Base-by-base conservation (phyloP, 352 stramenopile genomes). In the Pythium brassicae region DNA sequence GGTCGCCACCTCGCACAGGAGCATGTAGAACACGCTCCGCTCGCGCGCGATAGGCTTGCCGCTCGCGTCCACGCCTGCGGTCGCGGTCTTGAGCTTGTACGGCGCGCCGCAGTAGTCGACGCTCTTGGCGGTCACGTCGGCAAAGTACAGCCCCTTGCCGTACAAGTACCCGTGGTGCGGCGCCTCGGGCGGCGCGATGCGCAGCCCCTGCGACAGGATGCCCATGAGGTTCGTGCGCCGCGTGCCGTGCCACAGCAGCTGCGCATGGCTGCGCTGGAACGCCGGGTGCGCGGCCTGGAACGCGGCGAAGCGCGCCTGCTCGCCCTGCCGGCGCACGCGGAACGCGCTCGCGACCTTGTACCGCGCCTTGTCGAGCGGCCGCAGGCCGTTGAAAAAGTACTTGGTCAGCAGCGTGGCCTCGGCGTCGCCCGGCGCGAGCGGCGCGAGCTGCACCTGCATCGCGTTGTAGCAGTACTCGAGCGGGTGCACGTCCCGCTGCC, bases 141-240 rank as follows among this genome's bases (percentile, higher is more conserved):
- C 84, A 50, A 94, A 95, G 52, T 96, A 96, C 27, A 96, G 32
- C 0, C 87, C 87, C 45, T 94, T 95, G 46, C 86, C 87, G 48
- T 92, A 95, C 35, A 78, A 69, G 61, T 89, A 92, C 2, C 87
- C 87, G 23, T 87, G 79, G 27, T 81, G 71, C n/a, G 84, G 84
- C 20, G 84, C 86, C 53, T 96, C 87, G 0, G 86, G 81, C 7
- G 87, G 87, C 22, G 87, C 87, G 15, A 96, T 90, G n/a, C 84
- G 81, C 8, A 96, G 67, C 2, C 87, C 87, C 26, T 93, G 82
- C 0, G 76, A 87, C 8, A 96, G 52, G 59, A 96, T 94, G 0
- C 87, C 86, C 75, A 92, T 89, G 23, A 94, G 53, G 35, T 95
- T 96, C 3, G 79, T 86, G n/a, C 83, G 76, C 8, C 70, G 79